A percentile compares a stretch with the other conserved stretches of the same genome.
phyloP scores from a whole-genome alignment of 495 filamentous ascomycete species.

The Cenococcum geophilum region DNA sequence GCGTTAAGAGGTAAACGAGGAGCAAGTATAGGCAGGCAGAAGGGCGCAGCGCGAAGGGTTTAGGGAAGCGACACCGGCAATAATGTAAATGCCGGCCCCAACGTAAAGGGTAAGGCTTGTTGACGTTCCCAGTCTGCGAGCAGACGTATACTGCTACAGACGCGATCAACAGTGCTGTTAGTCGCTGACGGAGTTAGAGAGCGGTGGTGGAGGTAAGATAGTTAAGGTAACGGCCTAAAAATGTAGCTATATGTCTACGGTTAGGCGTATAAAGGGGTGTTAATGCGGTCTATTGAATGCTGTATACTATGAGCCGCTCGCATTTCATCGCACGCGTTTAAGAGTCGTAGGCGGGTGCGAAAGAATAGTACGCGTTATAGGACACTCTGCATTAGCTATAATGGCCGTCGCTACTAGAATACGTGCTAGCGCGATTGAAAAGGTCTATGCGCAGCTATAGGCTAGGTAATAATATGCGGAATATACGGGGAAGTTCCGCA shows the following conservation, averaged over 20 bases:
- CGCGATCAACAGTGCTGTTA: slow-evolving; percentile 3
- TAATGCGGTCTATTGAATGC: slow-evolving; percentile 3
- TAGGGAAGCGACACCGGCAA: slow-evolving; percentile 3
- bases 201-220: slow-evolving; percentile 1
- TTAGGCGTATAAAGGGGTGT: slow-evolving; percentile 1
- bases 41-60: background rate
- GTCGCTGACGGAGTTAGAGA: slow-evolving; percentile 1
- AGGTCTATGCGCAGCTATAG: too few species aligned
- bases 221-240: slow-evolving; percentile 1
- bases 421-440: too few species aligned
- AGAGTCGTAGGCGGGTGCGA: background rate
- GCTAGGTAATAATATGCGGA: too few species aligned
- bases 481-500: too few species aligned
- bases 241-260: background rate
- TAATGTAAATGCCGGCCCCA: slow-evolving; percentile 2
- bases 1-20: background rate
- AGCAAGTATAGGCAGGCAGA: background rate
- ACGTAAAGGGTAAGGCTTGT: slow-evolving; percentile 5
- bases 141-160: slow-evolving; percentile 1
- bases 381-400: background rate
- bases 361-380: slow-evolving; percentile 1
- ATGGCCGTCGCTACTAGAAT: too few species aligned
- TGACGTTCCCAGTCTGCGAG: background rate
- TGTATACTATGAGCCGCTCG: slow-evolving; percentile 1
- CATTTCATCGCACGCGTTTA: background rate